Base-by-base conservation (phyloP, 1,284 basidiomycete species). In the Apiotrichum sp. region DNA sequence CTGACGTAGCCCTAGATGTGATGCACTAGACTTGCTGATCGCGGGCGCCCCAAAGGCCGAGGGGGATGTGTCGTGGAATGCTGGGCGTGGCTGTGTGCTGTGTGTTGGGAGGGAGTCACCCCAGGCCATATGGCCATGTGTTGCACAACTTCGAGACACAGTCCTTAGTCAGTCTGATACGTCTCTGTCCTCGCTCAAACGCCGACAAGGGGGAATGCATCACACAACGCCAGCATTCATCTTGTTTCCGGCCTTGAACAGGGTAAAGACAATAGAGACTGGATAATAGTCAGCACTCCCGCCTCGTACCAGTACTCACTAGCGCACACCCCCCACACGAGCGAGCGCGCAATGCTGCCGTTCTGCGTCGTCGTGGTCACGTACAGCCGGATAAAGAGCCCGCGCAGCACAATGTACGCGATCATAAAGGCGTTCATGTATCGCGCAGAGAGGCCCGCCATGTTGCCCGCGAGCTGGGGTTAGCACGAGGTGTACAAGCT, bases 391-490 rank as follows among this genome's bases (percentile, higher is more conserved):
- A 71, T 68, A 53, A 64, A 71, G 0, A 63, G 22, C 48, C 58
- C 61, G 46, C 70, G 54, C 5, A 66, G 36, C 14, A 62, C 29
- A 50, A 73, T 64, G 62, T 70, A 73, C 6, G 44, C 42, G 38
- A 60, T 47, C 6, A 65, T 58, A 52, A 69, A 62, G 16, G 42
- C 58, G 63, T 70, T 73, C 67, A 73, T 70, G 47, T 54, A 70
- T 33, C 45, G 39, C 4, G 62, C 45, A 2, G 64, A 57, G 22
- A 73, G 51, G 31, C 68, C 69, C 9, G 58, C 65, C 3, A 51
- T 41, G 59, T 72, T 73, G 32, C 71, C 71, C 10, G 70, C 70
- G 46, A 73, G 56, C 69, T 71, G 49, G 13, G 38, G 47, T 60
- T 35, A 52, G 45, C 32, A n/a, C 31, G 22, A 14, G 22, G n/a